Evolutionary conservation across 805 yeast species (phyloP).

Genomic region (Pichia deserticola): DNA sequence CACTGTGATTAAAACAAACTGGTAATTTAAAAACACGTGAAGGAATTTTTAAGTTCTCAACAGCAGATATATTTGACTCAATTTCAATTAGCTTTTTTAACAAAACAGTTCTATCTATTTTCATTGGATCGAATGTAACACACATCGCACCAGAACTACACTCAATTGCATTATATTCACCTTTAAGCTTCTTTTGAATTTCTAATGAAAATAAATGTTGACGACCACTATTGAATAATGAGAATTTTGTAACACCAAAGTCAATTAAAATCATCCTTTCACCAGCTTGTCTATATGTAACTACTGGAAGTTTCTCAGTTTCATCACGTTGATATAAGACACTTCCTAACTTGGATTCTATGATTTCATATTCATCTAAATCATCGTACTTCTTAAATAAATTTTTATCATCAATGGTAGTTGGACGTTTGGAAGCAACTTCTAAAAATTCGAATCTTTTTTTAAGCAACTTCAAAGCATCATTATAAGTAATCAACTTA

Average conservation of each 20-base stretch:
- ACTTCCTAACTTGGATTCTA: constrained; percentile 9
- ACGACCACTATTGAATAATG: constrained; percentile 28
- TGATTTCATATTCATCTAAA: constrained; percentile 7
- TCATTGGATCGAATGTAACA: constrained; percentile 19
- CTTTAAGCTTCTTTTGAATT: constrained; percentile 5
- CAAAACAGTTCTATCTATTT: constrained; percentile 11
- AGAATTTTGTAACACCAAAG: constrained; percentile 24
- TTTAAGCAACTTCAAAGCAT: constrained; percentile 17
- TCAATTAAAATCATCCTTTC: constrained; percentile 28
- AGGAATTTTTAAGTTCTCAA: constrained; percentile 21
- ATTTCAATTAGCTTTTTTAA: constrained; percentile 14
- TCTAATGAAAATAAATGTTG: constrained; percentile 21
- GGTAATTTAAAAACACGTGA: constrained; percentile 22
- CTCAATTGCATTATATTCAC: constrained; percentile 16
- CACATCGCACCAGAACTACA: constrained; percentile 21
- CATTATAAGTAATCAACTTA: constrained; percentile 17
- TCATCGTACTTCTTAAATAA: constrained; percentile 11
- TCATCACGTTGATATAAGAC: constrained; percentile 12
- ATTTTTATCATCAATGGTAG: background rate
- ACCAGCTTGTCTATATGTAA: constrained; percentile 26
- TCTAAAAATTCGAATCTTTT: constrained; percentile 15
- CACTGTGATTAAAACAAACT: constrained; percentile 20
- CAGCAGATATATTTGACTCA: constrained; percentile 21
- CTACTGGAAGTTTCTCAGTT: constrained; percentile 14
- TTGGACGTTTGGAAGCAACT: constrained; percentile 12